Percentiles rank a stretch among this genome's conserved stretches.
These are phyloP conservation scores for thale cress (Arabidopsis thaliana) DNA, from an alignment of 345 rosid genomes.

Conservation along the genomic window TAIR10.1 NC_003075.7:18354001-18354500, in stretches of 20 bases:
- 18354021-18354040: constrained; percentile 74
- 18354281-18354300: constrained; percentile 89
- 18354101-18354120: constrained; percentile 90
- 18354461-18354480: constrained; percentile 94
- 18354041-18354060: constrained; percentile 92
- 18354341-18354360: constrained; percentile 83
- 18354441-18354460: constrained; percentile 95
- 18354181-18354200: constrained; percentile 95
- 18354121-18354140: constrained; percentile 86
- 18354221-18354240: constrained; percentile 83
- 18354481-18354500: constrained; percentile 95
- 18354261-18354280: constrained; percentile 97
- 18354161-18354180: constrained; percentile 93
- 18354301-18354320: constrained; percentile 97
- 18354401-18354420: constrained; percentile 79
- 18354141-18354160: constrained; percentile 95
- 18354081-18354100: constrained; percentile 96
- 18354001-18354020: constrained; percentile 77
- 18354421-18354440: constrained; percentile 88
- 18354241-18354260: constrained; percentile 93
- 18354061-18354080: constrained; percentile 91
- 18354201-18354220: constrained; percentile 87
- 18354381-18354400: constrained; percentile 94
- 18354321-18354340: constrained; percentile 95
- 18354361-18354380: constrained; percentile 93